Evolutionary conservation across 768 basidiomycete species (phyloP), one percentile per base, ranked within the genome.

Genomic region (Rhodotorula paludigena): DNA sequence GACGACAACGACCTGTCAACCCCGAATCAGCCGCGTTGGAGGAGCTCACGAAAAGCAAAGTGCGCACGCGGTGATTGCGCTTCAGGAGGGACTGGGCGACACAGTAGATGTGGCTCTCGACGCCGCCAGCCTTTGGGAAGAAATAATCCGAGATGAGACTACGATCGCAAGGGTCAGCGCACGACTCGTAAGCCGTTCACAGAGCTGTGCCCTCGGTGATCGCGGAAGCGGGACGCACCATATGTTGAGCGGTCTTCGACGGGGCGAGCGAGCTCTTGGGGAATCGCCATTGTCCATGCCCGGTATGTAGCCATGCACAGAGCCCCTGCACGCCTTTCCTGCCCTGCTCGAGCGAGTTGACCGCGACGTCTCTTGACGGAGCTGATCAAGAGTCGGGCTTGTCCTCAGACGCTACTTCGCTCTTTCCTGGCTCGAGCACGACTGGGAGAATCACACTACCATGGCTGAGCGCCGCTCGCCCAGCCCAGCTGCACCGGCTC

Each of bases 81-180:
- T 82, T 82, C 60, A 92, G 85, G 48, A 98, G 85, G 55, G 88
- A 87, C 28, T 88, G 86, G 64, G 87, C 87, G 54, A 99, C 83
- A 85, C 89, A 89, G 79, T 90, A 97, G 44, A 97, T 93, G 78
- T 96, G 92, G 66, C 86, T 93, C 80, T 98, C 96, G 39, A 99
- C 94, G 14, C 96, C 96, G 6, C 96, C 96, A 5, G 93, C 87
- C 64, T 85, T 83, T 1, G 96, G 96, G 76, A 90, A 86, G 80
- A 97, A 99, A 81, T 98, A 99, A 80, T 99, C 96, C 30, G 59
- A 68, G 33, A 68, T 55, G 53, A 71, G 51, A 1, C 68, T 70
- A 58, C 25, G 5, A 16, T 2, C 15, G 6, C 20, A 30, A 9
- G 4, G n/a, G n/a, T n/a, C n/a, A n/a, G n/a, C n/a, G n/a, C n/a